Evolutionary conservation across 2,329 filamentous ascomycete genomes (phyloP).

Genomic region (Pestalotiopsis sp.): DNA sequence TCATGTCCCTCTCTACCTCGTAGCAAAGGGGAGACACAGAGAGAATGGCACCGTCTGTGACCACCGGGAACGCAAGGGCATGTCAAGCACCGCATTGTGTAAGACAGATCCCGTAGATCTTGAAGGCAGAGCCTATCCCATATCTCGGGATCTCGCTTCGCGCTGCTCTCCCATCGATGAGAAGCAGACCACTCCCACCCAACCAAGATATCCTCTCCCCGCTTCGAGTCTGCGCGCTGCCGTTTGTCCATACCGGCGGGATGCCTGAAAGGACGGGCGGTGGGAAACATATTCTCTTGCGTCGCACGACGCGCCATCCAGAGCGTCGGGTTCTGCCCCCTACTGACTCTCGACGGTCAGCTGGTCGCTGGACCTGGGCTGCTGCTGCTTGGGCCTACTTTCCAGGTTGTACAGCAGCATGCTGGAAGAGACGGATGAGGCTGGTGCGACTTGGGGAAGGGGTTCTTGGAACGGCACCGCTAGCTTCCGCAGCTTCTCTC

Average conservation of each 20-base stretch:
- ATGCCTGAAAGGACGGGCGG: background rate
- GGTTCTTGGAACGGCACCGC: background rate
- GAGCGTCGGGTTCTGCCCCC: background rate
- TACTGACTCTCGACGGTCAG: background rate
- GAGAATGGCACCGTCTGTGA: slow-evolving; percentile 11
- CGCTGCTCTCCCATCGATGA: background rate
- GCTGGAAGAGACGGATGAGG: slow-evolving; percentile 12
- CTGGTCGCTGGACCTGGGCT: slow-evolving; percentile 1
- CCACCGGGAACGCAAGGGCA: slow-evolving; percentile 2
- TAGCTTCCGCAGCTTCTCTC: background rate
- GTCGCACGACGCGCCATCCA: slow-evolving; percentile 2
- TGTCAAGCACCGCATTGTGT: background rate
- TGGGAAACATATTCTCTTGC: background rate
- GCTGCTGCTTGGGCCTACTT: background rate
- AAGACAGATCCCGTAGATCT: background rate
- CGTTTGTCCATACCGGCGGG: slow-evolving; percentile 2
- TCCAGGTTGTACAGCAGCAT: slow-evolving; percentile 10
- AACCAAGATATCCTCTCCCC: background rate
- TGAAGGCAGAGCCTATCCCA: slow-evolving; percentile 1
- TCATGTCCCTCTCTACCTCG: background rate
- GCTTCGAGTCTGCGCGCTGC: slow-evolving; percentile 4
- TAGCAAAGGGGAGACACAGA: background rate
- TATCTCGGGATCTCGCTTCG: slow-evolving; percentile 9
- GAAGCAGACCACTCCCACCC: background rate
- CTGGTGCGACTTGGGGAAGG: background rate